Evolutionary conservation across 371 early-diverging fungal species (phyloP).

Genomic region (Cokeromyces recurvatus): DNA sequence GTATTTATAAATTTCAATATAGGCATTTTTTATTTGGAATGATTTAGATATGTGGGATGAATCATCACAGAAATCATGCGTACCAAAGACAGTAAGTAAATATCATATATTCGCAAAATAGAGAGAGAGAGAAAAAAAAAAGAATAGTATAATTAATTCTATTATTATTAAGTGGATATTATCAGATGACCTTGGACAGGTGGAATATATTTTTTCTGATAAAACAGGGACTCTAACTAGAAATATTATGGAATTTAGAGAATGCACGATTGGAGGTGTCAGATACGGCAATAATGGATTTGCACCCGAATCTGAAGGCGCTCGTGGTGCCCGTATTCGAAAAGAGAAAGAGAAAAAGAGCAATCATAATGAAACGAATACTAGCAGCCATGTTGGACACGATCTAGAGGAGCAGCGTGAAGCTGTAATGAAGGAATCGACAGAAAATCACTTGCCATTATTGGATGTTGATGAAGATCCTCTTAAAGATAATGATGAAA

Average conservation of each 20-base stretch:
- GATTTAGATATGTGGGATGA: slow-evolving; percentile 85
- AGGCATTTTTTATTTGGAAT: slow-evolving; percentile 83
- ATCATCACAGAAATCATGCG: slow-evolving; percentile 59
- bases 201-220: slow-evolving; percentile 95
- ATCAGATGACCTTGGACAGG: slow-evolving; percentile 94
- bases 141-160: background rate
- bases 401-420: too few species aligned
- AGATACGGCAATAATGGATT: slow-evolving; percentile 77
- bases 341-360: slow-evolving; percentile 25
- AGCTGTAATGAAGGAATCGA: too few species aligned
- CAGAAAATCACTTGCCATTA: background rate
- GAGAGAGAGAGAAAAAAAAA: too few species aligned
- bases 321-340: slow-evolving; percentile 44
- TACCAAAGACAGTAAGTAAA: slow-evolving; percentile 61
- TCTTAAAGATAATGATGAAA: slow-evolving; percentile 1
- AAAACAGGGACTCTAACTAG: slow-evolving; percentile 99
- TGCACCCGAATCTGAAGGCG: slow-evolving; percentile 58
- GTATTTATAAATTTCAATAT: background rate
- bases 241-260: slow-evolving; percentile 87
- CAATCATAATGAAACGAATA: slow-evolving; percentile 1
- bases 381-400: background rate
- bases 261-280: slow-evolving; percentile 78
- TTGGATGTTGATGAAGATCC: slow-evolving; percentile 3
- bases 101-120: too few species aligned
- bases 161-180: slow-evolving; percentile 69